These are phyloP conservation scores for Ophioceras dolichostomum DNA, from an alignment of 2,329 filamentous ascomycete genomes.

Conservation along the genomic window DNA sequence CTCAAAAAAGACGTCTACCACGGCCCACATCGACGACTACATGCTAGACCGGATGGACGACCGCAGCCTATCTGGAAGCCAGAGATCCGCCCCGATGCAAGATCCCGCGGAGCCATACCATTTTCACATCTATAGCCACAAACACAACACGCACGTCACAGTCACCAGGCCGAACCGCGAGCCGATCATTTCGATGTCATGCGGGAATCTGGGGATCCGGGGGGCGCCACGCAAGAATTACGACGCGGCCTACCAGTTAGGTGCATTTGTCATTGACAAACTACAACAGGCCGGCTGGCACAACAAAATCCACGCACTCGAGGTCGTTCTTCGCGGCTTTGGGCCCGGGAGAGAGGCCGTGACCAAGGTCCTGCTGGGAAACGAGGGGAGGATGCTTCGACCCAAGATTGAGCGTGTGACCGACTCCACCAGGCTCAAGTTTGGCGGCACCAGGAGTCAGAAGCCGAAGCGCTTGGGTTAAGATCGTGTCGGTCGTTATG, in stretches of 20 bases:
- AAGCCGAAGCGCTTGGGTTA: constrained; percentile 76
- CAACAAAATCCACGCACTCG: constrained; percentile 58
- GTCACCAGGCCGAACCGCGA: constrained; percentile 72
- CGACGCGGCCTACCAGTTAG: constrained; percentile 85
- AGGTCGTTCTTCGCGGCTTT: constrained; percentile 76
- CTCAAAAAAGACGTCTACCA: no score
- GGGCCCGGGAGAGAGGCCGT: constrained; percentile 80
- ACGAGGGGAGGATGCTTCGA: constrained; percentile 66
- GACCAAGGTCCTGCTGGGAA: constrained; percentile 77
- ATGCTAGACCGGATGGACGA: constrained; percentile 8
- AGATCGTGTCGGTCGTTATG: no score
- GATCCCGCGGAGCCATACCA: constrained; percentile 67
- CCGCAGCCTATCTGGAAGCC: constrained; percentile 14
- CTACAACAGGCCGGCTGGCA: constrained; percentile 74
- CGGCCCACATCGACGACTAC: constrained; percentile 6
- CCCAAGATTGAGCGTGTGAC: constrained; percentile 66
- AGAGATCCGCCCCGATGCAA: constrained; percentile 14
- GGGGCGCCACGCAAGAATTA: constrained; percentile 72
- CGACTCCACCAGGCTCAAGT: constrained; percentile 84
- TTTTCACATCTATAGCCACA: constrained; percentile 74
- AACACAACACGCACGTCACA: constrained; percentile 93
- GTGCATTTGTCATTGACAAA: constrained; percentile 69
- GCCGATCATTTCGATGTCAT: constrained; percentile 66
- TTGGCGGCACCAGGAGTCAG: constrained; percentile 82
- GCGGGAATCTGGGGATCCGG: constrained; percentile 84